phyloP scores from a whole-genome alignment of 225 moss, liverwort and hornwort genomes.

The Antitrichia curtipendula region DNA sequence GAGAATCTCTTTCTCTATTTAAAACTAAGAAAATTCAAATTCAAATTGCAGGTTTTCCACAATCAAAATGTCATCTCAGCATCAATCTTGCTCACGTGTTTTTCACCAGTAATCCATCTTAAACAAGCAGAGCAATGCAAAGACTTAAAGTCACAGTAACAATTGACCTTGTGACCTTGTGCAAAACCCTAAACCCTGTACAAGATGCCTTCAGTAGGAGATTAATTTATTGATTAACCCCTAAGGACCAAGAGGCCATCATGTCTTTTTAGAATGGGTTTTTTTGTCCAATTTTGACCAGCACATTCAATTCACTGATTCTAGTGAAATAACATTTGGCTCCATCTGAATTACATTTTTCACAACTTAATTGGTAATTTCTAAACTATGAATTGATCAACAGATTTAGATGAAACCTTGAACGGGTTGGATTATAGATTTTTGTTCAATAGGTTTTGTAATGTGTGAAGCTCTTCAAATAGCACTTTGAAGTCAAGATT shows the following conservation, averaged over 20 bases:
- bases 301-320: neutral
- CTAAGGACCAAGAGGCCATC: neutral
- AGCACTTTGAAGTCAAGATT: too few species aligned
- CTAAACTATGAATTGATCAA: neutral
- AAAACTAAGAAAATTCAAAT: neutral
- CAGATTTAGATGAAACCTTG: too few species aligned
- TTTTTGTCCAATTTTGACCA: neutral
- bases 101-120: neutral
- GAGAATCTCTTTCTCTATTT: neutral
- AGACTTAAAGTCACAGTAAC: neutral
- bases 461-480: too few species aligned
- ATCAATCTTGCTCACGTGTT: neutral
- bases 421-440: too few species aligned
- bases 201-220: too few species aligned
- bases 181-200: neutral
- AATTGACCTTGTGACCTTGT: neutral
- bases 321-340: neutral
- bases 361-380: neutral
- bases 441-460: too few species aligned
- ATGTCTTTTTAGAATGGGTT: neutral
- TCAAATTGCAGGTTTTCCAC: neutral
- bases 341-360: neutral
- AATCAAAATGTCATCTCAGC: neutral
- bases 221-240: neutral
- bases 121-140: neutral